phyloP scores from a whole-genome alignment of 2,329 filamentous ascomycete genomes.

The Cladosporium sp. region DNA sequence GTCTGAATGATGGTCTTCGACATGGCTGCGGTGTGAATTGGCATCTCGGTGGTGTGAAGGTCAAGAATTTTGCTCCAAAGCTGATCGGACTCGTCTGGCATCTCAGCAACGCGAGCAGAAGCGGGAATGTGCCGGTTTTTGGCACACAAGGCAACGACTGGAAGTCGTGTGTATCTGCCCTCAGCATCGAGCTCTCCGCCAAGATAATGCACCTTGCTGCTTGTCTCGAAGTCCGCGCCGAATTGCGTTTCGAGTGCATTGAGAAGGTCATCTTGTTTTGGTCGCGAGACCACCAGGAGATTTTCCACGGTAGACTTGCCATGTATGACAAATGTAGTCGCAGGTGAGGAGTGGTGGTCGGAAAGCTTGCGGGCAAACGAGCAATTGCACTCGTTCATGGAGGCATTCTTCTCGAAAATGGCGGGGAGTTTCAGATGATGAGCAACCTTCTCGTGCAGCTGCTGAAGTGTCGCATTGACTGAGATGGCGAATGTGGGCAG shows the following conservation, averaged over 20 bases:
- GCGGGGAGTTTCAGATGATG: conserved; percentile 27
- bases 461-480: conserved; percentile 26
- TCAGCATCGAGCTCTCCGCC: conserved; percentile 20
- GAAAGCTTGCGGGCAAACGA: conserved; percentile 32
- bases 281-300: background rate
- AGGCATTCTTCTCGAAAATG: background rate
- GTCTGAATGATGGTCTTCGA: conserved; percentile 26
- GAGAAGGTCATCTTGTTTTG: background rate
- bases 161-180: conserved; percentile 21
- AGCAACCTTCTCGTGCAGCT: conserved; percentile 32
- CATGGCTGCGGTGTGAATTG: conserved; percentile 31
- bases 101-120: conserved; percentile 21
- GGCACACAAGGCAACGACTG: conserved; percentile 28
- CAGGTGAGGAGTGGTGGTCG: conserved; percentile 22
- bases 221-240: conserved; percentile 17
- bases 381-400: conserved; percentile 35
- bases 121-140: conserved; percentile 11
- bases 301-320: conserved; percentile 22
- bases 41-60: conserved; percentile 36
- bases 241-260: background rate
- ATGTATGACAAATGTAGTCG: conserved; percentile 29
- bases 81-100: conserved; percentile 18
- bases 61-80: conserved; percentile 27
- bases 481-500: conserved; percentile 27
- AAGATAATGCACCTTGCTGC: conserved; percentile 25